Conservation (phyloP, 2,329 filamentous ascomycete genomes). For the Epichloe hybrida region DNA sequence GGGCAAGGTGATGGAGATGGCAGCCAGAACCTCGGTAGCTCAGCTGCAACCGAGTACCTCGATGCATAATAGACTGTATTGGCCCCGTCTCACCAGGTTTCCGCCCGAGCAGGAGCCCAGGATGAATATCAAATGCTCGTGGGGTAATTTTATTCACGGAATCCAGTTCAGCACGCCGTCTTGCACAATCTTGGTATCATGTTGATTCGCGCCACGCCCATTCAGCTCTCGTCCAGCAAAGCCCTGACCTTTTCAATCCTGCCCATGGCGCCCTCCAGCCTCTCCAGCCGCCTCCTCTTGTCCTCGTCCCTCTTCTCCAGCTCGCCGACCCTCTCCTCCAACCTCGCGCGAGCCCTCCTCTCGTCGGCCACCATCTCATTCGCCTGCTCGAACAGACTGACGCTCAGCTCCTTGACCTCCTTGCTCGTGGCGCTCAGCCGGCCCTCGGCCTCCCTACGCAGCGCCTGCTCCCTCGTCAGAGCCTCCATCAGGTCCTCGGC, state of each 20-base stretch:
- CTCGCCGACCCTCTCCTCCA: conserved; percentile 56
- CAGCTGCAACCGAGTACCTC: too few relatives aligned
- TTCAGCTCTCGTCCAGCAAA: conserved; percentile 33
- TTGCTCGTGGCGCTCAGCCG: conserved; percentile 50
- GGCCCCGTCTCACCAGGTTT: too few relatives aligned
- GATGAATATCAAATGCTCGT: too few relatives aligned
- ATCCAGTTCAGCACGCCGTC: too few relatives aligned
- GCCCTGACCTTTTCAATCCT: conserved; percentile 58
- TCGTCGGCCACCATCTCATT: conserved; percentile 80
- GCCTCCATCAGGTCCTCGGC: conserved; percentile 45
- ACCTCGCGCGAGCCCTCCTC: conserved; percentile 52
- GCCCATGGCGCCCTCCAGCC: conserved; percentile 55
- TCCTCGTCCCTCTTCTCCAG: conserved; percentile 58
- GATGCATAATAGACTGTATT: too few relatives aligned
- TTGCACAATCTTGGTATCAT: too few relatives aligned
- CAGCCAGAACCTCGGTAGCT: too few relatives aligned
- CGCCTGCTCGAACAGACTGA: conserved; percentile 64
- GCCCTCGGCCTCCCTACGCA: conserved; percentile 56
- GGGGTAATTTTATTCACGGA: too few relatives aligned
- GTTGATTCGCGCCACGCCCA: too few relatives aligned
- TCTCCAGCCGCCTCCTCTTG: conserved; percentile 54
- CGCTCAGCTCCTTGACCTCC: conserved; percentile 69
- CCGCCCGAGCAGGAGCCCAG: too few relatives aligned
- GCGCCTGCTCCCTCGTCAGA: conserved; percentile 50
- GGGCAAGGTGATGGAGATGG: too few relatives aligned